A percentile compares a stretch with the other conserved stretches of the same genome.
phyloP scores from a whole-genome alignment of 164 flowering plant genomes.

The Liriodendron chinense region DNA sequence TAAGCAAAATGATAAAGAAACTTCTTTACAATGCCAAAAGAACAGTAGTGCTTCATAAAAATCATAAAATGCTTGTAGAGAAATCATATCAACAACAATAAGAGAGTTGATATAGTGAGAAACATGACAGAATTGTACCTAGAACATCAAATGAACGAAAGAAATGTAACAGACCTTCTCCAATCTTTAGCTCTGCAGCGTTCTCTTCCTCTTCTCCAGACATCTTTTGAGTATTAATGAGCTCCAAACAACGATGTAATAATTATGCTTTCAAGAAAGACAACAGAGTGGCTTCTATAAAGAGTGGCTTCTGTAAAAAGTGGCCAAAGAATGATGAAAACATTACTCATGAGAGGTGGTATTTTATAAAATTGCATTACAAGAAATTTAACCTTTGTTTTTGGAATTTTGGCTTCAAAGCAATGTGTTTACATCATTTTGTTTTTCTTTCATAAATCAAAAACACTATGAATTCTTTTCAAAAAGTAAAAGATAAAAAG shows the following conservation, averaged over 20 bases:
- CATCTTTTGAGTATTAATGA: constrained; percentile 33
- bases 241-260: neutral
- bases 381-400: neutral
- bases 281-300: neutral
- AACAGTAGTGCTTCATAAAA: neutral
- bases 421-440: neutral
- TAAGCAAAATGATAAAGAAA: neutral
- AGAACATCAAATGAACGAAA: neutral
- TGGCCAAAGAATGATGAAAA: neutral
- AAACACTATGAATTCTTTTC: too few species aligned
- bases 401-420: neutral
- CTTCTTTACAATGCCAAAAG: neutral
- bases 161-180: constrained; percentile 53
- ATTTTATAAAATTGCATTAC: too few species aligned
- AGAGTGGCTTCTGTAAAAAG: neutral
- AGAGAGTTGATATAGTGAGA: neutral
- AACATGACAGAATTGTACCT: neutral
- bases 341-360: neutral
- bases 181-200: constrained; percentile 95
- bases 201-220: constrained; percentile 97
- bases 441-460: too few species aligned
- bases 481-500: too few species aligned
- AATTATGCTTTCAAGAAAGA: neutral
- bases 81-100: neutral
- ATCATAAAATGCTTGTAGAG: neutral